A percentile compares a stretch with the other conserved stretches of the same genome.
phyloP scores from a whole-genome alignment of 495 filamentous ascomycete species.

The Podospora appendiculata region DNA sequence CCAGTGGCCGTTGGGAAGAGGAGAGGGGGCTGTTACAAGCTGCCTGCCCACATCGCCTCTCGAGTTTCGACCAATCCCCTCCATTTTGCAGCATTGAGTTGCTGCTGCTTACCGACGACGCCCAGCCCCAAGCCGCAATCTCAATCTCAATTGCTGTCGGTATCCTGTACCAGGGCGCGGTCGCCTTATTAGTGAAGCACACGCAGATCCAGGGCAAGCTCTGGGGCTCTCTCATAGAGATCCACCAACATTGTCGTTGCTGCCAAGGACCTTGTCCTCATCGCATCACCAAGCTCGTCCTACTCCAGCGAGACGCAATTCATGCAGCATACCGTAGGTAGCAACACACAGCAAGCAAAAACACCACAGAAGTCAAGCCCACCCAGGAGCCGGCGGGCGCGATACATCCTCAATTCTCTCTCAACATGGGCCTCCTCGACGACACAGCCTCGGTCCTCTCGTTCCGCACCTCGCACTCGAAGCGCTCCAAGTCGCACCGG shows the following conservation, averaged over 20 bases:
- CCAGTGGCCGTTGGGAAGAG: not conserved
- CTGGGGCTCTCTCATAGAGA: no score
- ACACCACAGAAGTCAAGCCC: no score
- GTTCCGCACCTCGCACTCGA: slow-evolving; percentile 23
- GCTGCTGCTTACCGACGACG: not conserved
- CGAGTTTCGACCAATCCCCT: slow-evolving; percentile 2
- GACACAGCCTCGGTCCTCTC: slow-evolving; percentile 35
- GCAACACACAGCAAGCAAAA: no score
- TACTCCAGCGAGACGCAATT: no score
- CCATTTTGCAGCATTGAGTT: slow-evolving; percentile 2
- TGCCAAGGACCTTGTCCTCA: no score
- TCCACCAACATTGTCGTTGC: no score
- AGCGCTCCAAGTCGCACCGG: slow-evolving; percentile 18
- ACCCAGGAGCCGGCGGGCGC: no score
- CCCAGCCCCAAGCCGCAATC: not conserved
- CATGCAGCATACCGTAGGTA: no score
- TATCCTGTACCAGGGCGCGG: not conserved
- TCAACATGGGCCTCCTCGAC: slow-evolving; percentile 35
- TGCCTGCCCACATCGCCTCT: not conserved
- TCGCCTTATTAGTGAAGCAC: not conserved
- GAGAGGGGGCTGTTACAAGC: not conserved
- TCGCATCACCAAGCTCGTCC: no score
- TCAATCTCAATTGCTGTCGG: not conserved
- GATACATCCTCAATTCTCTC: no score
- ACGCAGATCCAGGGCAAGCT: not conserved